These are phyloP conservation scores for Entomortierella lignicola DNA, from an alignment of 192 early-diverging fungal species.

Conservation along the genomic window DNA sequence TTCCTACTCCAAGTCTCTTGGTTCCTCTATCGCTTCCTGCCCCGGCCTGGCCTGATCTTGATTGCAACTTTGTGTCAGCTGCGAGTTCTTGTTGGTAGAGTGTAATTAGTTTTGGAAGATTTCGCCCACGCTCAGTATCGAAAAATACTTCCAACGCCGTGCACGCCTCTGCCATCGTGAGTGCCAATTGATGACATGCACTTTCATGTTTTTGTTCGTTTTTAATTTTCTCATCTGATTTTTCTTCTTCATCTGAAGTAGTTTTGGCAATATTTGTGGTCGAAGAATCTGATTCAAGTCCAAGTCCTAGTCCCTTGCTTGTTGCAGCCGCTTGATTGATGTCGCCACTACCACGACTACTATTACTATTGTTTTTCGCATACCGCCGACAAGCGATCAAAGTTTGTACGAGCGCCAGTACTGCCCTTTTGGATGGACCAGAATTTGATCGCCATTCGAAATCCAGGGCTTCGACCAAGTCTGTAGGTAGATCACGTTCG, in stretches of 20 bases:
- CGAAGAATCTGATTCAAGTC: not conserved
- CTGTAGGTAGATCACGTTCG: constrained; percentile 23
- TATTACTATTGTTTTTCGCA: constrained; percentile 12
- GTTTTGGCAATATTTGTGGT: not conserved
- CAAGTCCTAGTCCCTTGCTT: not conserved
- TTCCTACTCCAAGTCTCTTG: constrained; percentile 4
- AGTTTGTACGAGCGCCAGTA: constrained; percentile 26
- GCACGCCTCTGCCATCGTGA: constrained; percentile 15
- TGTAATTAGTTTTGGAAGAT: constrained; percentile 17
- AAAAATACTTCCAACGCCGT: constrained; percentile 25
- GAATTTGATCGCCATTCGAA: constrained; percentile 25
- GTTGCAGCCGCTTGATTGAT: not conserved
- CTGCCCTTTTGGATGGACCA: constrained; percentile 7
- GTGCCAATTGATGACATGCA: constrained; percentile 9
- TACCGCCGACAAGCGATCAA: constrained; percentile 26
- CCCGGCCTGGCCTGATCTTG: constrained; percentile 4
- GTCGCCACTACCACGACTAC: too few relatives aligned
- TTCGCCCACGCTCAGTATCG: constrained; percentile 20
- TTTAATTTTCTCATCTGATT: not conserved
- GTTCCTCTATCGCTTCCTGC: constrained; percentile 21
- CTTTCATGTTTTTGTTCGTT: not conserved
- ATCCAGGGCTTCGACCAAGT: constrained; percentile 27
- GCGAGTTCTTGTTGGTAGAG: constrained; percentile 22
- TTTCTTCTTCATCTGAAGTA: not conserved
- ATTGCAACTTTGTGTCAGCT: constrained; percentile 21